These are phyloP conservation scores for Pseudocercospora musae DNA, from an alignment of 2,329 filamentous ascomycete genomes.

Conservation along the genomic window DNA sequence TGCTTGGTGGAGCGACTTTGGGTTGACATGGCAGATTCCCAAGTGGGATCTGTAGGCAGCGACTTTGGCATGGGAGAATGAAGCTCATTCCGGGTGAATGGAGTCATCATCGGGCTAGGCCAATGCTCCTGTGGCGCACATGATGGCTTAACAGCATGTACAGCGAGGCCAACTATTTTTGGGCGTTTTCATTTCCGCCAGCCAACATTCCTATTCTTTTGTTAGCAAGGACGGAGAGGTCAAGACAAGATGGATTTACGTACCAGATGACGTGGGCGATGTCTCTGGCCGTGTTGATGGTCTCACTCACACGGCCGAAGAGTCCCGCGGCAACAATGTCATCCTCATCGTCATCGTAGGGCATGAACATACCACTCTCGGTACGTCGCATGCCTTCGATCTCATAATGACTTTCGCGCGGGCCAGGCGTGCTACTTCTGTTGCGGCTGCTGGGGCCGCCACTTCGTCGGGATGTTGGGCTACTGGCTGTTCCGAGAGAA, in stretches of 20 bases:
- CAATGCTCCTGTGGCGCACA: background rate
- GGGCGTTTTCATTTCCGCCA: slow-evolving; percentile 51
- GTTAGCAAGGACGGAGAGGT: slow-evolving; percentile 5
- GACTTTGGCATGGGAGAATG: background rate
- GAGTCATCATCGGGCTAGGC: background rate
- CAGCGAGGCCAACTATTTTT: background rate
- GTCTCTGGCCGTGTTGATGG: slow-evolving; percentile 62
- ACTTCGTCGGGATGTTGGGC: slow-evolving; percentile 30
- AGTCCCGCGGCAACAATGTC: slow-evolving; percentile 55
- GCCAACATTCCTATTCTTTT: slow-evolving; percentile 50
- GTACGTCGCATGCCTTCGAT: slow-evolving; percentile 70
- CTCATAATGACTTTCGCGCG: slow-evolving; percentile 40
- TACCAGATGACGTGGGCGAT: slow-evolving; percentile 63
- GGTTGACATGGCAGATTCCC: background rate
- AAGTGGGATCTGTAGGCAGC: background rate
- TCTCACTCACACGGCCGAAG: slow-evolving; percentile 77
- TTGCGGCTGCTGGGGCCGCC: slow-evolving; percentile 33
- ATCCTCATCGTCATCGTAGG: slow-evolving; percentile 68
- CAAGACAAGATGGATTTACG: background rate
- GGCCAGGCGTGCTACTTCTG: slow-evolving; percentile 17
- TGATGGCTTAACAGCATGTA: background rate
- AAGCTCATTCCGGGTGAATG: background rate
- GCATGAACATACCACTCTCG: slow-evolving; percentile 87
- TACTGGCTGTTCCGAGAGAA: slow-evolving; percentile 27
- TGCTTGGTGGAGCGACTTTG: background rate